These are phyloP conservation scores for Colletotrichum spinosum DNA, from an alignment of 2,329 filamentous ascomycete species.

Conservation along the genomic window DNA sequence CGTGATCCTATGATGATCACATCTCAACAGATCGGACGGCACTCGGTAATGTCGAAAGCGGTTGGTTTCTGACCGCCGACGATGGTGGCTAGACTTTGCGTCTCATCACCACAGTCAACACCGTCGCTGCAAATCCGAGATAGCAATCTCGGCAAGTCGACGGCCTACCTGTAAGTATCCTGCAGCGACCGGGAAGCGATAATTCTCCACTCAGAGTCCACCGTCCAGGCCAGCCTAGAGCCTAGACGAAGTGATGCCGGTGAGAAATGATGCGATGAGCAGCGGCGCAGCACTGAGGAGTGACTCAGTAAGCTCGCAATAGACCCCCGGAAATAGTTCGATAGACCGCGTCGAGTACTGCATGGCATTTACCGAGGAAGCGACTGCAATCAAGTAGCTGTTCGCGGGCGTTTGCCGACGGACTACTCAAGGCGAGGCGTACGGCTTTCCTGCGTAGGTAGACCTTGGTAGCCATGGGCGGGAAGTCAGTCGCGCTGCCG, in stretches of 20 bases:
- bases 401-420: too few species aligned
- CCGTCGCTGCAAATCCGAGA: not conserved
- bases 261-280: conserved; percentile 10
- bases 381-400: too few species aligned
- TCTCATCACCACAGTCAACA: not conserved
- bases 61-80: not conserved
- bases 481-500: too few species aligned
- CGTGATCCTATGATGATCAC: conserved; percentile 24
- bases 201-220: conserved; percentile 1
- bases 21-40: conserved; percentile 29
- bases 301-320: conserved; percentile 9
- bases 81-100: too few species aligned
- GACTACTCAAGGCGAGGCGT: too few species aligned
- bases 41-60: conserved; percentile 13
- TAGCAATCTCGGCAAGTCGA: conserved; percentile 19
- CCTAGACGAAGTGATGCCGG: conserved; percentile 22
- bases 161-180: conserved; percentile 6
- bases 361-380: too few species aligned
- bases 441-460: too few species aligned
- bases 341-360: not conserved
- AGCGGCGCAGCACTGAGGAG: conserved; percentile 1
- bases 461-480: too few species aligned
- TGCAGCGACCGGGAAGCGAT: conserved; percentile 16
- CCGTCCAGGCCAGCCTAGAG: conserved; percentile 2
- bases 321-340: not conserved